Conservation (phyloP, 805 yeast genomes). For the Barnettozyma pratensis region DNA sequence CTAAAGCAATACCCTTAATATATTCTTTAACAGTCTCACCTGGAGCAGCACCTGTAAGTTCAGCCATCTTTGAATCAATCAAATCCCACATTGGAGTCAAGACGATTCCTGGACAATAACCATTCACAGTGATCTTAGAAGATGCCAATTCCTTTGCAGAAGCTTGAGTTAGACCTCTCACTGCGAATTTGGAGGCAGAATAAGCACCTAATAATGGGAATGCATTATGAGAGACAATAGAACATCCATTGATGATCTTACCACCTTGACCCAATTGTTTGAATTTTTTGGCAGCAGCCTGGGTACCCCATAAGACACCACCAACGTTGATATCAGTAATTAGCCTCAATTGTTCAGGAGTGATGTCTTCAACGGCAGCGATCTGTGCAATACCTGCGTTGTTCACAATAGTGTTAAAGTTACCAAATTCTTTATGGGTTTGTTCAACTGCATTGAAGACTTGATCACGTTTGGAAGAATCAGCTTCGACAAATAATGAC, state of each 20-base stretch:
- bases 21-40: conserved; percentile 25
- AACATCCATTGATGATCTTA: conserved; percentile 34
- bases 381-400: conserved; percentile 33
- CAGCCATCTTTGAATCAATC: conserved; percentile 25
- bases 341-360: conserved; percentile 24
- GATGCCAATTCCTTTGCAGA: conserved; percentile 35
- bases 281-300: conserved; percentile 29
- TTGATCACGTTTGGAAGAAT: conserved; percentile 22
- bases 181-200: conserved; percentile 34
- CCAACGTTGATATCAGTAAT: conserved; percentile 27
- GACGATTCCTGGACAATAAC: conserved; percentile 37
- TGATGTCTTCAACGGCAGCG: conserved; percentile 24
- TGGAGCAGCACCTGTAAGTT: conserved; percentile 22
- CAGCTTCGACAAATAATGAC: conserved; percentile 24
- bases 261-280: conserved; percentile 27
- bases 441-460: conserved; percentile 25
- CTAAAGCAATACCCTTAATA: conserved; percentile 28
- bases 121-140: conserved; percentile 33
- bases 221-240: conserved; percentile 31
- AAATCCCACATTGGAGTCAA: conserved; percentile 34
- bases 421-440: conserved; percentile 27
- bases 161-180: conserved; percentile 31
- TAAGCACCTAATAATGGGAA: conserved; percentile 30
- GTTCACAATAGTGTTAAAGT: conserved; percentile 32
- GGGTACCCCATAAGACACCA: conserved; percentile 31